These are phyloP conservation scores for Lolium multiflorum DNA, from an alignment of 176 grass and related monocot genomes.

Conservation along the genomic window DNA sequence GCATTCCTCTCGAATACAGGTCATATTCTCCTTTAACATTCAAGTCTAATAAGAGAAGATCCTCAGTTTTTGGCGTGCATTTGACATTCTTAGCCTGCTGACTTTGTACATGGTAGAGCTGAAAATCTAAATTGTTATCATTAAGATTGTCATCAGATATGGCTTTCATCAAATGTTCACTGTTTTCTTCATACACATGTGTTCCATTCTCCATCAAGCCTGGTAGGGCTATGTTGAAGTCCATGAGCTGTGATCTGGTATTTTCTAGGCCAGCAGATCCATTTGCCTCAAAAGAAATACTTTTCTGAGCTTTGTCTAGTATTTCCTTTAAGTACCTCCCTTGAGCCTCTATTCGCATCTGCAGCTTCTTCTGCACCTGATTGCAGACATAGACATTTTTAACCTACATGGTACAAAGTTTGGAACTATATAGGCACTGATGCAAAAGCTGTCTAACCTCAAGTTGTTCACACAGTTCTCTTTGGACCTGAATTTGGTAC, in stretches of 20 bases:
- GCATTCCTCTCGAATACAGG: slow-evolving; percentile 54
- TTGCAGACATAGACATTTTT: slow-evolving; percentile 10
- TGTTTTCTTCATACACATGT: slow-evolving; percentile 44
- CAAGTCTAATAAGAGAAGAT: slow-evolving; percentile 64
- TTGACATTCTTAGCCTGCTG: slow-evolving; percentile 50
- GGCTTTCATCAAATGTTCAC: slow-evolving; percentile 35
- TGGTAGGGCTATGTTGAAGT: slow-evolving; percentile 62
- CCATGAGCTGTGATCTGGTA: slow-evolving; percentile 52
- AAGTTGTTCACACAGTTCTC: slow-evolving; percentile 74
- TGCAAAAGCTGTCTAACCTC: slow-evolving; percentile 54
- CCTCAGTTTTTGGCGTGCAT: slow-evolving; percentile 49
- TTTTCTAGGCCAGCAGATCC: slow-evolving; percentile 38
- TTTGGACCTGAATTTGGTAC: slow-evolving; percentile 79
- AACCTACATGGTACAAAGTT: not conserved
- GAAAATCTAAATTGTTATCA: slow-evolving; percentile 50
- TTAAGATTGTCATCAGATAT: slow-evolving; percentile 48
- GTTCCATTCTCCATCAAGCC: slow-evolving; percentile 49
- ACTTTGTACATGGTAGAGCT: slow-evolving; percentile 45
- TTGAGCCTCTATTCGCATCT: slow-evolving; percentile 94
- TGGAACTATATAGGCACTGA: not conserved
- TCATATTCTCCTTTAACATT: slow-evolving; percentile 86
- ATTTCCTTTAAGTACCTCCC: slow-evolving; percentile 85
- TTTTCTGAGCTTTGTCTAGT: slow-evolving; percentile 71
- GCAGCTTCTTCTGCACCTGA: slow-evolving; percentile 97
- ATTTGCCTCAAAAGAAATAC: slow-evolving; percentile 53